Base-by-base conservation (phyloP, 192 early-diverging fungal species). In the Linnemannia zychae region DNA sequence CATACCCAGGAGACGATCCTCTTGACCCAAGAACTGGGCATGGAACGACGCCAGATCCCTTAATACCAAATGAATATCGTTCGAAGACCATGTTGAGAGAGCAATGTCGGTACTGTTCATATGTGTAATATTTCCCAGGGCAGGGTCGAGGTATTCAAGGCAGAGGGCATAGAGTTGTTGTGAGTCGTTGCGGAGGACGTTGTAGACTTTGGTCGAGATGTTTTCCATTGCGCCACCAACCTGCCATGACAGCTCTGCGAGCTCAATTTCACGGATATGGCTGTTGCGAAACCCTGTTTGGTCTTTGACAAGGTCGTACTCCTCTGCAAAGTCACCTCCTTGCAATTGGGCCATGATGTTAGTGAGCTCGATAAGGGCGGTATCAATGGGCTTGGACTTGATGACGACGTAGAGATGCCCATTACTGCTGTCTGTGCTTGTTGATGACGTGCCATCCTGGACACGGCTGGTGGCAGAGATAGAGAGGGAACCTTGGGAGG, bases 301-400 rank as follows among this genome's bases (percentile, higher is more conserved):
- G 24, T 85, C 83, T 74, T 85, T 85, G 77, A 85, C 83, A 9
- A 52, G 68, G 34, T 85, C 83, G 63, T 85, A 85, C 12, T 85
- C 77, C 40, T 85, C 83, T 37, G 83, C 83, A n/a, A 85, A 33
- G 0, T 68, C 53, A 3, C 83, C 83, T 24, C 83, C 83, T 18
- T 85, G 83, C 2, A 85, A 38, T 44, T 85, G 83, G 22, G 83
- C 83, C 83, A 85, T 85, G 78, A 85, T 85, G 38, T 85, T 85
- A 24, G 83, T 85, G 46, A 85, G 74, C 31, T 85, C 83, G 65
- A 85, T 85, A n/a, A 85, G 60, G 37, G 83, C 83, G 0, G 83
- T 85, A 18, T 85, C 83, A 70, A 85, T 85, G 15, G 83, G 83
- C 70, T 85, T 85, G 60, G 83, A 85, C 33, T 85, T 85, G 67